These are phyloP conservation scores for Ustulina deusta DNA, from an alignment of 2,329 filamentous ascomycete species.

Conservation along the genomic window DNA sequence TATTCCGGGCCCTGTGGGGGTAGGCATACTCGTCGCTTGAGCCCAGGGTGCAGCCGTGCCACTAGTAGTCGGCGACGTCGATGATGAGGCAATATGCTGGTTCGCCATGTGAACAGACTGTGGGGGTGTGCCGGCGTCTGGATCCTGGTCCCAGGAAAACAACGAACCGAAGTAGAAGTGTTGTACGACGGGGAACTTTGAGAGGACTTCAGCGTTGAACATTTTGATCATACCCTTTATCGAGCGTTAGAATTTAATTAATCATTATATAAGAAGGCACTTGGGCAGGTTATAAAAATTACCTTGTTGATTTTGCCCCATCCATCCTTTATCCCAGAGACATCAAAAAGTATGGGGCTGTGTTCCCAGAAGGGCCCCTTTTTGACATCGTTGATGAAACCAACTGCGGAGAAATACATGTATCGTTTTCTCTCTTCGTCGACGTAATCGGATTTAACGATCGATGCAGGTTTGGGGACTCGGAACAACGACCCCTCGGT, in stretches of 20 bases:
- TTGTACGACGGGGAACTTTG: conserved; percentile 98
- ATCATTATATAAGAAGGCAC: neutral
- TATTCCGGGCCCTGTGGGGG: conserved; percentile 49
- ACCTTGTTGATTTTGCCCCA: conserved; percentile 99
- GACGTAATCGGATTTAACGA: conserved; percentile 74
- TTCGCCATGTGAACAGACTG: conserved; percentile 69
- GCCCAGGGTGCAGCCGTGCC: conserved; percentile 62
- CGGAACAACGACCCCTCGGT: conserved; percentile 80
- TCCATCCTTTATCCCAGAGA: conserved; percentile 89
- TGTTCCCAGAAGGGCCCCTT: conserved; percentile 97
- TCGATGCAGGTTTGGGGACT: conserved; percentile 77
- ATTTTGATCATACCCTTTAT: conserved; percentile 95
- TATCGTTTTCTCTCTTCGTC: conserved; percentile 74
- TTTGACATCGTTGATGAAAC: conserved; percentile 98
- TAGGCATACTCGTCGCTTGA: conserved; percentile 57
- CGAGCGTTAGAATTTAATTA: neutral
- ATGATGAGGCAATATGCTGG: conserved; percentile 58
- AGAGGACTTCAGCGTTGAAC: conserved; percentile 96
- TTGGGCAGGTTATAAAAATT: conserved; percentile 5
- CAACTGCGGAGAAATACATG: conserved; percentile 95
- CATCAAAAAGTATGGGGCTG: conserved; percentile 92
- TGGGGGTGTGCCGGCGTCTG: conserved; percentile 63
- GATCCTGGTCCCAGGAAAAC: conserved; percentile 81
- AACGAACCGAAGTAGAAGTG: conserved; percentile 88
- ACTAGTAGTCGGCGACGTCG: conserved; percentile 45